Base-by-base conservation (phyloP, 257 asterid species). In the Eustoma russellianum region DNA sequence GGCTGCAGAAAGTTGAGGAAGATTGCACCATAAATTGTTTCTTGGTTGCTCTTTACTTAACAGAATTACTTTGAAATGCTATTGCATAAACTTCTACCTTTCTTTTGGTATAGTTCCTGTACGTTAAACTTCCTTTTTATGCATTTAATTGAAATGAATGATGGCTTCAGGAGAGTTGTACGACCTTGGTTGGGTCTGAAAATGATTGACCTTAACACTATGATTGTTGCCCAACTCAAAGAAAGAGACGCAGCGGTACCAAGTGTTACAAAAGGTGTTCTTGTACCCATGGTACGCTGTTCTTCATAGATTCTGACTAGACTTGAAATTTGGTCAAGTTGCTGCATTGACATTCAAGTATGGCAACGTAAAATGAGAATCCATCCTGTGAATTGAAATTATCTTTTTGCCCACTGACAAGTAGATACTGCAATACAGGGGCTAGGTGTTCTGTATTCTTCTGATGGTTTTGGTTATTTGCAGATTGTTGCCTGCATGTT, bases 111-210 rank as follows among this genome's bases (percentile, higher is more conserved):
- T 38, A n/a, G 17, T 24, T 13, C 14, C n/a, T 38, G 40, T 15
- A 12, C 33, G 15, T 40, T 46, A 11, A 48, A 55, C 7, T 34
- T 34, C 6, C 6, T 34, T 46, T 6, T 7, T 38, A 16, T 15
- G 35, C 35, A 24, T 14, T 30, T 34, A 41, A 16, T 9, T 66
- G 45, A 40, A 41, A 51, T 17, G 24, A 62, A 61, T 53, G 11
- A 41, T 50, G 46, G 9, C 59, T 77, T 66, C 81, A 90, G 97
- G 82, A 83, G 93, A 71, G 96, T 90, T 73, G 90, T 90, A 58
- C 82, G 97, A 40, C 93, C 97, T 33, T 90, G 97, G 97, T 81
- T 86, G 64, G 97, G 97, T 45, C 51, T 90, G 60, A 86, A 81
- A 78, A 86, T 86, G 96, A 67, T 86, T 72, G 94, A 83, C 77